Percentiles rank a stretch among this genome's conserved stretches.
These are phyloP conservation scores for Macrophomina tecta DNA, from an alignment of 2,329 filamentous ascomycete species.

Conservation along the genomic window DNA sequence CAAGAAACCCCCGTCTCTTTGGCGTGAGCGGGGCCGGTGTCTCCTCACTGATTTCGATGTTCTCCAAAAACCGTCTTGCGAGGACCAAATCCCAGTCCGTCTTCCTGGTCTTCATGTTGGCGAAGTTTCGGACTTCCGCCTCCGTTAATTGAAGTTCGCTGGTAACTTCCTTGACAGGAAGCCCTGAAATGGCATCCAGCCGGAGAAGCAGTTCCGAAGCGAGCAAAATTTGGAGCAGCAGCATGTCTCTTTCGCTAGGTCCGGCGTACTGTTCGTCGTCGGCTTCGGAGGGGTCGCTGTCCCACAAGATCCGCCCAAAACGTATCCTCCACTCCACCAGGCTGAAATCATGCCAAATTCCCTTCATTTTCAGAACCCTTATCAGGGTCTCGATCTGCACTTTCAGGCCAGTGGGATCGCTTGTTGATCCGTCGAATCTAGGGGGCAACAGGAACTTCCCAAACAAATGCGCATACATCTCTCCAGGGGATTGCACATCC, in stretches of 20 bases:
- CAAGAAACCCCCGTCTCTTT: slow-evolving; percentile 39
- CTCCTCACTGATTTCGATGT: slow-evolving; percentile 50
- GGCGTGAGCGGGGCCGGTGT: slow-evolving; percentile 32
- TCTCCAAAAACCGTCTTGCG: slow-evolving; percentile 59
- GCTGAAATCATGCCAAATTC: slow-evolving; percentile 77
- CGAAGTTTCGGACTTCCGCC: slow-evolving; percentile 53
- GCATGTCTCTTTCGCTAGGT: slow-evolving; percentile 57
- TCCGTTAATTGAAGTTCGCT: slow-evolving; percentile 49
- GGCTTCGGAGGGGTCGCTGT: slow-evolving; percentile 37
- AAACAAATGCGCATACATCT: slow-evolving; percentile 55
- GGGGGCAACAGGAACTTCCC: slow-evolving; percentile 51
- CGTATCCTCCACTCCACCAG: slow-evolving; percentile 77
- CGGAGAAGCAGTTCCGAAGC: slow-evolving; percentile 62
- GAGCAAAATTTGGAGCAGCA: slow-evolving; percentile 61
- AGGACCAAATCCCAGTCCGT: slow-evolving; percentile 63
- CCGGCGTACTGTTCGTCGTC: slow-evolving; percentile 31
- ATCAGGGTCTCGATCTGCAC: slow-evolving; percentile 74
- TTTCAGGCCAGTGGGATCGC: slow-evolving; percentile 66
- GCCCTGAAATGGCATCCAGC: slow-evolving; percentile 54
- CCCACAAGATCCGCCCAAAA: slow-evolving; percentile 75
- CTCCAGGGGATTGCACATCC: slow-evolving; percentile 58
- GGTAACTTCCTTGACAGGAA: slow-evolving; percentile 41
- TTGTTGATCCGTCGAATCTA: slow-evolving; percentile 48
- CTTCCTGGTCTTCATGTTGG: slow-evolving; percentile 56
- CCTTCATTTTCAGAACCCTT: slow-evolving; percentile 67